Base-by-base conservation (phyloP, 805 yeast species). In the Ogataea neopini region DNA sequence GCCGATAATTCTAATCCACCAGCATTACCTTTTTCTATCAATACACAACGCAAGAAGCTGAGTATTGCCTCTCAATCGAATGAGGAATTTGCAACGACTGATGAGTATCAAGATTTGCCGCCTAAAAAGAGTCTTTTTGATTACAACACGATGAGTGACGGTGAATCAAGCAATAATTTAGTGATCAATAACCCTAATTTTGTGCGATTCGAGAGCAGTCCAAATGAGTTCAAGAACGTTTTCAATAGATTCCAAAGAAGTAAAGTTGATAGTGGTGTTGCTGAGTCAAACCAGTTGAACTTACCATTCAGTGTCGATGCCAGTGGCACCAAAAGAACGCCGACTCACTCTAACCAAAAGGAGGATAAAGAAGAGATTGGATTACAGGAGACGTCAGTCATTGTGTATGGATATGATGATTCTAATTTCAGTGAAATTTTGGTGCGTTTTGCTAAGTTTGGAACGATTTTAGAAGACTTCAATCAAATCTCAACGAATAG, bases 321-420 rank as follows among this genome's bases (percentile, higher is more conserved):
- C 13, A 29, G 37, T n/a, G 42, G 44, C 15, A 22, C 40, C 4
- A 26, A 18, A 9, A 37, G 42, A 4, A 11, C 32, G 23, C 25
- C 42, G 23, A 34, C 3, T 17, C 37, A 34, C 11, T 17, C 37
- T 3, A 23, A 11, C 38, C 30, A 40, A 11, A 43, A 44, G 7
- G 51, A 53, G 60, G 64, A 48, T 62, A 70, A 11, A 57, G 68
- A 49, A 50, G 63, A 47, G 56, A 22, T 26, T 6, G 43, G 43
- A 15, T 41, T 52, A 2, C 37, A 66, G 28, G 89, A 82, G 46
- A 74, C 81, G 40, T 86, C 96, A 0, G 86, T 92, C 1, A 68
- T 91, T 23, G 88, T 92, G 2, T 89, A 86, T 67, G 98, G 98
- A 1, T 92, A 88, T 63, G 89, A 95, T 1, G 95, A 90, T 59